A percentile compares a stretch with the other conserved stretches of the same genome.
phyloP scores from a whole-genome alignment of 768 basidiomycete genomes.

The Suillus fuscotomentosus region DNA sequence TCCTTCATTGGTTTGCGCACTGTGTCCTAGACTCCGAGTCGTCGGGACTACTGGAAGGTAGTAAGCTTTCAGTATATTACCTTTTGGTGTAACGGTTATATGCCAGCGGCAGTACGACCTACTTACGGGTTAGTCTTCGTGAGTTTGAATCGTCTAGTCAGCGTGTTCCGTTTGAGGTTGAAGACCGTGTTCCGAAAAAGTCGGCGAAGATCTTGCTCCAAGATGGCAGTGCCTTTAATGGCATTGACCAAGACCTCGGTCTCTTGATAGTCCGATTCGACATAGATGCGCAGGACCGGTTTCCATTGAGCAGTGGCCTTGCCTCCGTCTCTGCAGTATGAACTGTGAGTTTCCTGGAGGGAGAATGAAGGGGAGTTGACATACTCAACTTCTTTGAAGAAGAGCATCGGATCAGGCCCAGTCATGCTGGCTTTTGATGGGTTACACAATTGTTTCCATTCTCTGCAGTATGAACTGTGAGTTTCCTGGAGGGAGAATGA shows the following conservation, averaged over 20 bases:
- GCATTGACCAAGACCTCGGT: background rate
- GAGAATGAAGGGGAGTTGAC: background rate
- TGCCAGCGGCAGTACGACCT: too few species aligned
- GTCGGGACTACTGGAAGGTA: too few species aligned
- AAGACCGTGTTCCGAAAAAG: background rate
- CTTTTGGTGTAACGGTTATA: too few species aligned
- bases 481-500: background rate
- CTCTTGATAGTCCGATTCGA: conserved; percentile 2
- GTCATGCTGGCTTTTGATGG: too few species aligned
- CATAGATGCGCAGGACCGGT: background rate
- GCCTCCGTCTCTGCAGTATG: background rate
- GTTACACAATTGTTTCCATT: too few species aligned
- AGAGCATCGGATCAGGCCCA: background rate
- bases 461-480: background rate
- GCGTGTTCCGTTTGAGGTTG: background rate
- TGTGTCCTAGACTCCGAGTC: too few species aligned
- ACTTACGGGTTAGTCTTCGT: background rate
- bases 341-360: background rate
- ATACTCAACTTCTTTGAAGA: conserved; percentile 4
- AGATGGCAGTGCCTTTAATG: background rate
- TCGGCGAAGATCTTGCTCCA: background rate
- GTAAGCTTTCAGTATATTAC: too few species aligned
- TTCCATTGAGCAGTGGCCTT: background rate
- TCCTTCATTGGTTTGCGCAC: background rate
- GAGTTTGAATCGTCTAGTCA: background rate